Percentiles rank a stretch among this genome's conserved stretches.
Conservation (phyloP, 805 yeast species). For the Maudiozyma serrabonitensis region DNA sequence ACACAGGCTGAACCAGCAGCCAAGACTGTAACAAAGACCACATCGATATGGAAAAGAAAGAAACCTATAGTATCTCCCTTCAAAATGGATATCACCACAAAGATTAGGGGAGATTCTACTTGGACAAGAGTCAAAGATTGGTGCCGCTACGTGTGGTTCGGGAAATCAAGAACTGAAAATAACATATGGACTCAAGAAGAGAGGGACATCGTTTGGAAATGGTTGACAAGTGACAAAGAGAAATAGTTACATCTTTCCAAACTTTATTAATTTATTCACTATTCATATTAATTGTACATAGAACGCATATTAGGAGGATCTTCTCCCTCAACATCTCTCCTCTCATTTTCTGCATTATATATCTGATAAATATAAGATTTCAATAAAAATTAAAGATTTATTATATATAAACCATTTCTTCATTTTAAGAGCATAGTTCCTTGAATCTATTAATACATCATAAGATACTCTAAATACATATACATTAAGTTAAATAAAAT, state of each 20-base stretch:
- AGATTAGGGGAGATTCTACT: slow-evolving; percentile 1
- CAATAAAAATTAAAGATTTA: too few relatives aligned
- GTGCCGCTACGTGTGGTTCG: slow-evolving; percentile 14
- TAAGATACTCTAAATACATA: not conserved
- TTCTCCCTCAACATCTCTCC: too few relatives aligned
- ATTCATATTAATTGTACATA: not conserved
- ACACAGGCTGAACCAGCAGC: not conserved
- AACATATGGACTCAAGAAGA: slow-evolving; percentile 21
- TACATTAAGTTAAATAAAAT: not conserved
- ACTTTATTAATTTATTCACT: too few relatives aligned
- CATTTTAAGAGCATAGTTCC: not conserved
- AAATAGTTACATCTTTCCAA: not conserved
- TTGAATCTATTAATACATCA: not conserved
- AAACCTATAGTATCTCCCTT: slow-evolving; percentile 7
- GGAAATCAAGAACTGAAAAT: slow-evolving; percentile 3
- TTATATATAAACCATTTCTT: too few relatives aligned
- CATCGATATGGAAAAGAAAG: not conserved
- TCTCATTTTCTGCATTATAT: too few relatives aligned
- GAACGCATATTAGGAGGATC: not conserved
- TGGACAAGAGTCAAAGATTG: slow-evolving; percentile 14
- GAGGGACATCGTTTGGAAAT: slow-evolving; percentile 44
- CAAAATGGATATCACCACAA: slow-evolving; percentile 5
- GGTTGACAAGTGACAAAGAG: slow-evolving; percentile 41
- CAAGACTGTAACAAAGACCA: not conserved
- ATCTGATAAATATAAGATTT: too few relatives aligned